These are phyloP conservation scores for Hordeum pubiflorum DNA, from an alignment of 202 grass and related monocot species.

Conservation along the genomic window DNA sequence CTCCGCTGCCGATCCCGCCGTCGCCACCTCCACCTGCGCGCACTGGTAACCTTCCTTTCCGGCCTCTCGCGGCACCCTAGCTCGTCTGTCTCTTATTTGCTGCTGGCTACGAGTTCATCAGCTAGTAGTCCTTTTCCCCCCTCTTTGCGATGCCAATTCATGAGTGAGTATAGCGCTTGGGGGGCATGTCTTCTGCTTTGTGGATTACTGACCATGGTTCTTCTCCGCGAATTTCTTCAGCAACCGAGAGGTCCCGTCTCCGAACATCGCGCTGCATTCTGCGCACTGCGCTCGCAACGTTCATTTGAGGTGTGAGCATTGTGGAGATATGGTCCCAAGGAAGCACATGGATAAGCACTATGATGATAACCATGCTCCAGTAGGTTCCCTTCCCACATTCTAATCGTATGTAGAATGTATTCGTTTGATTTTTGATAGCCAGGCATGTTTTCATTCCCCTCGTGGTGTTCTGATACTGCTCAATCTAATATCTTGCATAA, in stretches of 20 bases:
- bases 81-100: not conserved
- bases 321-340: slow-evolving; percentile 57
- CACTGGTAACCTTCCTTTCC: slow-evolving; percentile 45
- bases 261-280: slow-evolving; percentile 53
- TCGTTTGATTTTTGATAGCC: not conserved
- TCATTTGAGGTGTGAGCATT: slow-evolving; percentile 43
- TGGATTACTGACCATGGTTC: not conserved
- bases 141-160: no score
- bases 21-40: slow-evolving; percentile 42
- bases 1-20: not conserved
- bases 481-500: not conserved
- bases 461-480: not conserved
- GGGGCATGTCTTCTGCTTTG: not conserved
- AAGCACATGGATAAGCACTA: slow-evolving; percentile 65
- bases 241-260: slow-evolving; percentile 42
- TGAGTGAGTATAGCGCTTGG: not conserved
- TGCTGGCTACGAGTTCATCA: not conserved
- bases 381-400: slow-evolving; percentile 21
- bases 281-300: slow-evolving; percentile 64
- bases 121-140: no score
- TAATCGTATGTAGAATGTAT: not conserved
- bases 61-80: not conserved
- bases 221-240: slow-evolving; percentile 27
- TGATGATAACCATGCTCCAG: slow-evolving; percentile 52
- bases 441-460: not conserved